These are phyloP conservation scores for Bothriochloa decipiens DNA, from an alignment of 176 grass and related monocot genomes.

Conservation along the genomic window DNA sequence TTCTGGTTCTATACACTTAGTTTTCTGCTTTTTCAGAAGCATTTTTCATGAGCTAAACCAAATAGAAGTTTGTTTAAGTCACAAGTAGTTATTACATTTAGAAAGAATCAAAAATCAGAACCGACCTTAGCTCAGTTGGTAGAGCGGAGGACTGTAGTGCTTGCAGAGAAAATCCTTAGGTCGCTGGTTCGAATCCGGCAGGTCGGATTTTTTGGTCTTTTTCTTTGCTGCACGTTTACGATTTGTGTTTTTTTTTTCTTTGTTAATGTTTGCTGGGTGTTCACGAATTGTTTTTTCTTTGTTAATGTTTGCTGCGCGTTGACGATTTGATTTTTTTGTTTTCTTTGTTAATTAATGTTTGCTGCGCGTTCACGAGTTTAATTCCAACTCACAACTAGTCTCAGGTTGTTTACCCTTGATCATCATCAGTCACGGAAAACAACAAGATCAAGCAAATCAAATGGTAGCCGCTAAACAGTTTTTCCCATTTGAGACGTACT, in stretches of 20 bases:
- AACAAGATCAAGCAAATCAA: neutral
- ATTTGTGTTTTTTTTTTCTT: neutral
- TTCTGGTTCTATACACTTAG: too few relatives aligned
- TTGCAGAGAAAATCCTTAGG: conserved; percentile 69
- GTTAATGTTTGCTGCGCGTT: too few relatives aligned
- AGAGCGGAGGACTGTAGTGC: conserved; percentile 95
- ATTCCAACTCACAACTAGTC: neutral
- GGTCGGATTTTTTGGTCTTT: neutral
- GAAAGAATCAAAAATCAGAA: too few relatives aligned
- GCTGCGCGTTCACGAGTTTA: neutral
- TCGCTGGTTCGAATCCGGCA: conserved; percentile 88
- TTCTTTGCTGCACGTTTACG: too few relatives aligned
- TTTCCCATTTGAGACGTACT: neutral
- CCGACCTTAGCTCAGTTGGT: conserved; percentile 97
- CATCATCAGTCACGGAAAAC: neutral
- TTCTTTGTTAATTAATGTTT: neutral
- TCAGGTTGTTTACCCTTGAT: neutral
- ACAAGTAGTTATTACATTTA: too few relatives aligned
- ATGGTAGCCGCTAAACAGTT: neutral
- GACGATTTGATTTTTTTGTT: too few relatives aligned
- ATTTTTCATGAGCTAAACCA: too few relatives aligned
- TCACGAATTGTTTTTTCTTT: too few relatives aligned
- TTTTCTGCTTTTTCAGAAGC: too few relatives aligned
- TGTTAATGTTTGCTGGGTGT: too few relatives aligned
- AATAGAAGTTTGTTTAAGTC: too few relatives aligned